These are phyloP conservation scores for Eutrema salsugineum DNA, from an alignment of 441 rosid genomes.

Conservation along the genomic window DNA sequence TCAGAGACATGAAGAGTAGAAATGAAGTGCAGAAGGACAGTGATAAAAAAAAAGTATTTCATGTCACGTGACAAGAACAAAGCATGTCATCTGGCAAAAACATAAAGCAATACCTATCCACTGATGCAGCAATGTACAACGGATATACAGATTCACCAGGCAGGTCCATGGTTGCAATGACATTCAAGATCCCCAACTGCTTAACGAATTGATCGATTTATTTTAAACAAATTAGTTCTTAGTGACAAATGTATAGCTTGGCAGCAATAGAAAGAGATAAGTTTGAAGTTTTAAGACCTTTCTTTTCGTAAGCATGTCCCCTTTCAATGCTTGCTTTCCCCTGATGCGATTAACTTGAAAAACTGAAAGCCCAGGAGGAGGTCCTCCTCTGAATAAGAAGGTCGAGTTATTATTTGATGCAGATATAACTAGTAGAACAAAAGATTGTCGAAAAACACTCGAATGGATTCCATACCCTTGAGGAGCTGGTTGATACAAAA, in stretches of 20 bases:
- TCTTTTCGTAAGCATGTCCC: constrained; percentile 62
- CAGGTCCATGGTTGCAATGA: constrained; percentile 74
- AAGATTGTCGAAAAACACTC: not conserved
- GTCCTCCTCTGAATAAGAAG: constrained; percentile 64
- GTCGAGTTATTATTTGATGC: constrained; percentile 19
- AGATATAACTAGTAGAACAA: not conserved
- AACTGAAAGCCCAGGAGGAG: constrained; percentile 85
- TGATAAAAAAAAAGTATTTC: constrained; percentile 1
- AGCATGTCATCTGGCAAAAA: not conserved
- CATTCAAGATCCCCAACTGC: constrained; percentile 92
- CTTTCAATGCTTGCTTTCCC: constrained; percentile 71
- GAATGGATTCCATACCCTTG: constrained; percentile 57
- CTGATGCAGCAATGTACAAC: constrained; percentile 72
- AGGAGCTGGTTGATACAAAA: constrained; percentile 68
- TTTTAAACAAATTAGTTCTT: not conserved
- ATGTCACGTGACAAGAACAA: constrained; percentile 9
- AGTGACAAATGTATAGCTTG: constrained; percentile 11
- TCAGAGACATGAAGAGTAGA: constrained; percentile 21
- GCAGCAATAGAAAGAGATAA: constrained; percentile 9
- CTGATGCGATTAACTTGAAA: constrained; percentile 66
- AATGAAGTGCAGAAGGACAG: constrained; percentile 2
- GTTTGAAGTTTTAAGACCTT: constrained; percentile 48
- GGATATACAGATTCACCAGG: constrained; percentile 79
- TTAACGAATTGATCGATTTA: constrained; percentile 1
- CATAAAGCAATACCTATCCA: constrained; percentile 53